Evolutionary conservation across 169 alveolate species (phyloP).

Genomic region (Babesia caballi): DNA sequence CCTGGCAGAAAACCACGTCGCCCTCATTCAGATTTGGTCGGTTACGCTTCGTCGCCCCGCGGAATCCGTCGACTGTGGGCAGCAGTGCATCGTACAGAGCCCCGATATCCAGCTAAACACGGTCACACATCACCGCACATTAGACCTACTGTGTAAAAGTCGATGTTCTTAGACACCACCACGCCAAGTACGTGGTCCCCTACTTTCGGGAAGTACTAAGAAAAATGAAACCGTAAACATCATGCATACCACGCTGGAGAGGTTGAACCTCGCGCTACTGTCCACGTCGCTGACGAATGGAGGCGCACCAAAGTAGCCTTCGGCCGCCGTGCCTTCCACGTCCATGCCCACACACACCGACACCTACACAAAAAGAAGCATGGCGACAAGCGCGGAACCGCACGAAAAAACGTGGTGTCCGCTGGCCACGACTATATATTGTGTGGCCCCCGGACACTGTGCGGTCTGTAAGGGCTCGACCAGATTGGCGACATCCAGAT

Average conservation of each 20-base stretch:
- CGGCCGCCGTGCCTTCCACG: background rate
- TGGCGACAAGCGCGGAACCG: background rate
- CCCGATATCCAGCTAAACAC: slow-evolving; percentile 54
- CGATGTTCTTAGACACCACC: slow-evolving; percentile 66
- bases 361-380: background rate
- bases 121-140: background rate
- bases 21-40: slow-evolving; percentile 66
- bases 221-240: background rate
- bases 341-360: slow-evolving; percentile 23
- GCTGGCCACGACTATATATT: background rate
- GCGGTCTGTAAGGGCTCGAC: slow-evolving; percentile 1
- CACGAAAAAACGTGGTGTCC: background rate
- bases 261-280: slow-evolving; percentile 17
- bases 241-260: slow-evolving; percentile 10
- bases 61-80: slow-evolving; percentile 69
- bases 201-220: slow-evolving; percentile 68
- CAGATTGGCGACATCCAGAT: background rate
- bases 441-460: slow-evolving; percentile 6
- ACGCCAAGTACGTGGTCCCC: slow-evolving; percentile 77
- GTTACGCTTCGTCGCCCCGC: slow-evolving; percentile 72
- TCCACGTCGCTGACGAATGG: slow-evolving; percentile 36
- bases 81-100: slow-evolving; percentile 66
- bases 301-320: slow-evolving; percentile 8
- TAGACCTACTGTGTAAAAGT: slow-evolving; percentile 61
- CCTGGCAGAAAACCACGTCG: slow-evolving; percentile 66